A percentile compares a stretch with the other conserved stretches of the same genome.
Evolutionary conservation across 441 rosid species (phyloP).

Genomic region (Cnidoscolus chayamansa): DNA sequence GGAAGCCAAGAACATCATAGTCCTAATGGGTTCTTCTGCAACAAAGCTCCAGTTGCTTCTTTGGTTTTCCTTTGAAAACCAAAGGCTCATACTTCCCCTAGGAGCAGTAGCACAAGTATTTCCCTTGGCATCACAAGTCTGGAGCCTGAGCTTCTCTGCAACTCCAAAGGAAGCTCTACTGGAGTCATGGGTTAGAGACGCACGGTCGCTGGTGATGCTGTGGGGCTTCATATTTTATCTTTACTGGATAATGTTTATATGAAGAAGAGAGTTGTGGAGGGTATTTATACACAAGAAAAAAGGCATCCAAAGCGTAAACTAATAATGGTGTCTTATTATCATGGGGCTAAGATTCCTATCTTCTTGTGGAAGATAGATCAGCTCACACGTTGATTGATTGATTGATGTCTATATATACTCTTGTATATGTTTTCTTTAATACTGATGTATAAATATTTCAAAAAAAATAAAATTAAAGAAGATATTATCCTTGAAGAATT

Average conservation of each 20-base stretch:
- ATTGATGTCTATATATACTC: background rate
- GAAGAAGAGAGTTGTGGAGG: background rate
- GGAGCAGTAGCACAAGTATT: background rate
- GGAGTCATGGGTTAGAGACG: conserved; percentile 30
- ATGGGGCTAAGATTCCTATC: conserved; percentile 10
- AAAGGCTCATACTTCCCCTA: background rate
- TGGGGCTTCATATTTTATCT: conserved; percentile 23
- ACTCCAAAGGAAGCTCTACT: conserved; percentile 26
- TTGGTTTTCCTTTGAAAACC: conserved; percentile 26
- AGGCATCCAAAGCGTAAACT: background rate
- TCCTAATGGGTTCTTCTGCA: conserved; percentile 53
- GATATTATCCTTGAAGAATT: too few relatives aligned
- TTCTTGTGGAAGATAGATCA: conserved; percentile 31
- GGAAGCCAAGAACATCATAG: conserved; percentile 57
- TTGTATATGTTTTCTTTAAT: background rate
- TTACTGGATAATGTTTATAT: too few relatives aligned
- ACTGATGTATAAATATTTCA: too few relatives aligned
- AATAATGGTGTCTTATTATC: conserved; percentile 2
- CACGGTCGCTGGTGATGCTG: conserved; percentile 28
- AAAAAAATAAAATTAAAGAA: too few relatives aligned
- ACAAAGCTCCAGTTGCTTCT: conserved; percentile 34
- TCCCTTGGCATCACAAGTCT: conserved; percentile 31
- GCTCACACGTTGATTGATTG: background rate
- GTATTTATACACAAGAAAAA: conserved; percentile 24
- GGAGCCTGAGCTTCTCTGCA: conserved; percentile 37